A percentile compares a stretch with the other conserved stretches of the same genome.
These are phyloP conservation scores for Vigna nakashimae DNA, from an alignment of 306 rosid genomes.

Conservation along the genomic window DNA sequence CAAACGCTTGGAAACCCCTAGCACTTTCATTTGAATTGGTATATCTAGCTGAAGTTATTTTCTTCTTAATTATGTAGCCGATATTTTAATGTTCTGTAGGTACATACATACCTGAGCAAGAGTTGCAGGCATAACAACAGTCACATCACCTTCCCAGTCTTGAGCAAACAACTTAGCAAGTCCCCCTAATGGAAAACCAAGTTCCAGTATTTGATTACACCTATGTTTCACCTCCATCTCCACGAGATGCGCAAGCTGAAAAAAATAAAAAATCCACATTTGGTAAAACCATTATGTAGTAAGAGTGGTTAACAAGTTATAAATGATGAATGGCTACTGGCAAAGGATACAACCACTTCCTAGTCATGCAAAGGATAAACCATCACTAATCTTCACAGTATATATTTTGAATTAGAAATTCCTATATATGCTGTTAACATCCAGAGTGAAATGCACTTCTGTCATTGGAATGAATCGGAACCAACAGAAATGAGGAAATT, in stretches of 20 bases:
- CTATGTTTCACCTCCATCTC: slow-evolving; percentile 99
- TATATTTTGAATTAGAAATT: slow-evolving; percentile 2
- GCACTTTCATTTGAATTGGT: slow-evolving; percentile 20
- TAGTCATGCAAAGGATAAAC: neutral
- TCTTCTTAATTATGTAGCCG: neutral
- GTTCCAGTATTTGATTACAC: slow-evolving; percentile 86
- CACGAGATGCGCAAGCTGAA: slow-evolving; percentile 93
- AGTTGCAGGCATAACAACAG: slow-evolving; percentile 97
- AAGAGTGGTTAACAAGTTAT: slow-evolving; percentile 14
- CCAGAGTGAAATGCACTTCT: neutral
- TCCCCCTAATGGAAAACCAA: slow-evolving; percentile 94
- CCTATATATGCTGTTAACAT: neutral
- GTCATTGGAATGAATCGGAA: neutral
- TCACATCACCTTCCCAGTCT: slow-evolving; percentile 99
- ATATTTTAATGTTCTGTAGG: neutral
- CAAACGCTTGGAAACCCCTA: slow-evolving; percentile 24
- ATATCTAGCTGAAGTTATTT: neutral
- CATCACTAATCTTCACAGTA: neutral
- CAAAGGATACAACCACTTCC: slow-evolving; percentile 13
- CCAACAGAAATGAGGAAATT: neutral
- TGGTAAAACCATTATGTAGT: slow-evolving; percentile 7
- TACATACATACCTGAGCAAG: slow-evolving; percentile 91
- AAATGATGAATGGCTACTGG: neutral
- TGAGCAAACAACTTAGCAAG: slow-evolving; percentile 93
- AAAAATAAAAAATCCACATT: slow-evolving; percentile 14